These are phyloP conservation scores for Claviceps sorghi DNA, from an alignment of 2,329 filamentous ascomycete genomes.

Conservation along the genomic window DNA sequence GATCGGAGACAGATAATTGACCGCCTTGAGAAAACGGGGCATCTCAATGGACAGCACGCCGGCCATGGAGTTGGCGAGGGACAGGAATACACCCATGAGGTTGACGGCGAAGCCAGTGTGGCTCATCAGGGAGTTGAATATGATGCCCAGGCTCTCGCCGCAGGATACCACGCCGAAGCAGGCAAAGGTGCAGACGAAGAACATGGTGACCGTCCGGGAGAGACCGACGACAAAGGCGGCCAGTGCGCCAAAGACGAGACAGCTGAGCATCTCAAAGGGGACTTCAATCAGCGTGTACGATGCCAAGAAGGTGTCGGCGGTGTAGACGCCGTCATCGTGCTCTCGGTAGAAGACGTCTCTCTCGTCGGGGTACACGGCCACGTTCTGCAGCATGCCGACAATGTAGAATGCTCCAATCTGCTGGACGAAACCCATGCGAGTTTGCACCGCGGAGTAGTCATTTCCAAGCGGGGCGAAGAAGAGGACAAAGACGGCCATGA, in stretches of 20 bases:
- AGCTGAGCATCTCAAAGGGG: conserved; percentile 54
- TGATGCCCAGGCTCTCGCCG: conserved; percentile 62
- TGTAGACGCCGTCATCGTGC: conserved; percentile 58
- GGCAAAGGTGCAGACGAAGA: conserved; percentile 53
- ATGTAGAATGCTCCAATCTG: conserved; percentile 60
- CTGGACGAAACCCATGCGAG: conserved; percentile 58
- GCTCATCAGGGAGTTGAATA: conserved; percentile 62
- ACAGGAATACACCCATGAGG: conserved; percentile 53
- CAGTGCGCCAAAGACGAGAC: conserved; percentile 50
- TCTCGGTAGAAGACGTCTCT: conserved; percentile 66
- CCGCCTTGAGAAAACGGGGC: conserved; percentile 47
- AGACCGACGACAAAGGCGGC: conserved; percentile 51
- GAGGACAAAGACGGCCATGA: conserved; percentile 47
- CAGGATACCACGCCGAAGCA: conserved; percentile 61
- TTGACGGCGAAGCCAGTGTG: conserved; percentile 68
- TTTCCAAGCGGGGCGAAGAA: conserved; percentile 59
- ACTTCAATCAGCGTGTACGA: conserved; percentile 57
- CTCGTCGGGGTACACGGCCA: conserved; percentile 58
- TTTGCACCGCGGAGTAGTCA: conserved; percentile 57
- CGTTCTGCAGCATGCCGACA: conserved; percentile 66
- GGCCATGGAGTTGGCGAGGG: conserved; percentile 55
- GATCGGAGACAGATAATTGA: conserved; percentile 60
- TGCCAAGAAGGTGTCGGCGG: conserved; percentile 54
- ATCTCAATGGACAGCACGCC: conserved; percentile 59
- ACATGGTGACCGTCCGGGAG: conserved; percentile 46